These are phyloP conservation scores for Mortierella sp. DNA, from an alignment of 371 early-diverging fungal genomes.

Conservation along the genomic window DNA sequence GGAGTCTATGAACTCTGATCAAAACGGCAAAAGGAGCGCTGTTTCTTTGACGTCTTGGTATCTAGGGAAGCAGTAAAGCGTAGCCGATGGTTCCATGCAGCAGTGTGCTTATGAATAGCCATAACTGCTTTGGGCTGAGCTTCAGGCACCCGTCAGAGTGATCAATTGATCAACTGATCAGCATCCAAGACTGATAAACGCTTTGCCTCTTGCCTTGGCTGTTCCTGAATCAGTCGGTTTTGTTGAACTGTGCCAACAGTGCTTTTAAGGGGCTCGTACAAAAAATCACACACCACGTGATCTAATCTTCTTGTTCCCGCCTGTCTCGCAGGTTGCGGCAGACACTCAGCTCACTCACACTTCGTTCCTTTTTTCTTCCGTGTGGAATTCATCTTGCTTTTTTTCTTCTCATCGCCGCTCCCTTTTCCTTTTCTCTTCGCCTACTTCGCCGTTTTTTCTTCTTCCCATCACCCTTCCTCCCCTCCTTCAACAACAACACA, in stretches of 20 bases:
- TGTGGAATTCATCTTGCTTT: not conserved
- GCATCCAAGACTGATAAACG: not conserved
- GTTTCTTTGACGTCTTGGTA: no score
- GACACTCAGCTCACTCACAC: no score
- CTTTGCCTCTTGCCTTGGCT: no score
- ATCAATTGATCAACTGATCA: not conserved
- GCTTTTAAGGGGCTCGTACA: not conserved
- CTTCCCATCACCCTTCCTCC: not conserved
- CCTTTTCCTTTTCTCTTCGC: not conserved
- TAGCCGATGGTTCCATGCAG: no score
- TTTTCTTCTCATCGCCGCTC: not conserved
- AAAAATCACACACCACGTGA: not conserved
- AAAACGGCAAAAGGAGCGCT: not conserved
- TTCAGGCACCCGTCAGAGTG: no score
- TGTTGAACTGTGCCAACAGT: no score
- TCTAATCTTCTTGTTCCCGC: not conserved
- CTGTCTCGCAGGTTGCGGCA: no score
- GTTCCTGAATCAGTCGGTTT: not conserved
- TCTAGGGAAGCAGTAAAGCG: no score
- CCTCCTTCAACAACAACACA: not conserved
- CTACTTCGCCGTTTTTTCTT: not conserved
- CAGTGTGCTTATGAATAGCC: no score
- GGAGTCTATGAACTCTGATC: not conserved
- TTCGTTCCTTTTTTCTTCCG: not conserved
- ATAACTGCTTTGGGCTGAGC: no score